Base-by-base conservation (phyloP, 2,329 filamentous ascomycete genomes). In the Stenocarpella maydis region DNA sequence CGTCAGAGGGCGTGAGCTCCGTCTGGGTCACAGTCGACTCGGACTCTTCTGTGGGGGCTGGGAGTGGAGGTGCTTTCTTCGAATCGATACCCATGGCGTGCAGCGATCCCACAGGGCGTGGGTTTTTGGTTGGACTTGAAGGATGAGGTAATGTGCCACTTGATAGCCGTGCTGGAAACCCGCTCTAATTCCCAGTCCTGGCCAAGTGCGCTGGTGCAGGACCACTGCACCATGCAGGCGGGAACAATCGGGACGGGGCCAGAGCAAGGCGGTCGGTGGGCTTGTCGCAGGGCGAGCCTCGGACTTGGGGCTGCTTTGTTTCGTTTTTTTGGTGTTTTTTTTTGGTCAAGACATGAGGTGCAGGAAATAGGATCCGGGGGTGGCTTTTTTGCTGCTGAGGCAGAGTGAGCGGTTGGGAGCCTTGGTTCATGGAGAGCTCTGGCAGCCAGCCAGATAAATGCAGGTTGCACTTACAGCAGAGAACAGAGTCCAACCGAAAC, bases 31-130 rank as follows among this genome's bases (percentile, higher is more conserved):
- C 85, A 71, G 85, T 85, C 74, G 88, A 89, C 74, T 88, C 86
- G 78, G 91, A 91, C 49, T 71, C 69, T 81, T 93, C 91, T 78
- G 92, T 95, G 74, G 92, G 92, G 76, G 91, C 91, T 77, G 92
- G 92, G 77, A 95, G 86, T 76, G 92, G 92, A 79, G 89, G 89
- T 75, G 84, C 79, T 77, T 82, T 87, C 77, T 84, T 87, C 71
- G 81, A 82, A 74, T 88, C 85, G 79, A 83, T 80, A 78, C 84
- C 86, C 86, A 88, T 87, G 74, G 81, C 85, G 81, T 71, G 67
- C 55, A 64, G 64, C 64, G 52, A 63, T 58, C 65, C 69, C 69
- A 71, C 69, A 65, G 66, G 71, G 67, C 68, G 71, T 71, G 65
- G 69, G 55, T 54, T 64, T 47, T 67, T 63, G 39, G 37, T 63